Base-by-base conservation (phyloP, 345 rosid species). In the Populus tremula region DNA sequence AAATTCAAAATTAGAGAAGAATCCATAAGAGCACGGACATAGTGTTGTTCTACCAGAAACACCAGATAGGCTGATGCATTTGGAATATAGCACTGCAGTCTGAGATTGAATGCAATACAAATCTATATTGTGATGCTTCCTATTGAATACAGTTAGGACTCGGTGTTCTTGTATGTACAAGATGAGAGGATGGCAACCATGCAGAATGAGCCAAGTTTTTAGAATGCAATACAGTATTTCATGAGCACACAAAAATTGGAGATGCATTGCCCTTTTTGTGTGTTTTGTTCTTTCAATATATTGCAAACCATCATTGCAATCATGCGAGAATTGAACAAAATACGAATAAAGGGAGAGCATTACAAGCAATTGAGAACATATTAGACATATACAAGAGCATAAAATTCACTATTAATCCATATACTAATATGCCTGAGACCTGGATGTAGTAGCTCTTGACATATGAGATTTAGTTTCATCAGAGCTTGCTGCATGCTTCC, bases 391-490 rank as follows among this genome's bases (percentile, higher is more conserved):
- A 29, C 8, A 27, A 27, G 10, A 45, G 11, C 62, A 43, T 47
- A 11, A 77, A 49, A 35, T 45, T 65, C 31, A 33, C 35, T 17
- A 63, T 23, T 43, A 8, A 8, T 62, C 27, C 69, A 35, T 27
- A 13, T 47, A 61, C 6, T 14, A 29, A 43, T 33, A 56, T 23
- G 33, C 59, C 74, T 54, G 65, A 85, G 76, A 94, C 99, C 95
- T 89, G 76, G 98, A 91, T 43, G 90, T 88, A 67, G 98, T 87
- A 53, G 94, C 95, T 78, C 84, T 88, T 70, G 98, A 91, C 73
- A 91, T 76, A 69, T 69, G 90, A 76, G 97, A 96, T 83, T 77
- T 89, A 75, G 85, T 83, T 41, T 92, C 97, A 77, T 86, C 96
- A 13, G 95, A 82, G 66, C 81, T 83, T 41, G 85, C 80, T 27